Base-by-base conservation (phyloP, 208 protist genomes). In the Perkinsela sp. region DNA sequence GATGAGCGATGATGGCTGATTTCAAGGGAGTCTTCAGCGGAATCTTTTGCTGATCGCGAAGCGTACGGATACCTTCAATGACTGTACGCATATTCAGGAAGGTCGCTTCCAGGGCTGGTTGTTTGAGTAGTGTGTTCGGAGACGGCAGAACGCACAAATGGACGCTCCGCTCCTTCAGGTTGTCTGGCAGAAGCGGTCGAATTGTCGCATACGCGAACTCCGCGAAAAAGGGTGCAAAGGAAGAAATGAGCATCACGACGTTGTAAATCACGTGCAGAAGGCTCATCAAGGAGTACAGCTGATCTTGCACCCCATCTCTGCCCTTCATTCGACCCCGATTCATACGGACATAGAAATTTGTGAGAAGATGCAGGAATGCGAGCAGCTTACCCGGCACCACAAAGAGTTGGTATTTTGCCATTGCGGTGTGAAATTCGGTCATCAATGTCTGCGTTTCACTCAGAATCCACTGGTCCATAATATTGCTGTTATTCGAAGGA, bases 301-400 rank as follows among this genome's bases (percentile, higher is more conserved):
- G 74, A 72, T 94, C 91, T 31, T 88, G 77, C 32, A 68, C 77
- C 2, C 66, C 74, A 28, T 80, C 75, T 70, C 74, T 32, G 40
- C 84, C 88, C 78, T 95, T 94, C 77, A 98, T 86, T 67, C 95
- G 84, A 32, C 85, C 82, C 29, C 94, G 88, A 79, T 98, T 97
- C 75, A 97, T 90, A 68, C 95, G 87, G 28, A 99, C 90, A 72
- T 98, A 99, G 94, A 96, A 99, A 78, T 99, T 99, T 15, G 96
- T 98, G 16, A 99, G 82, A 69, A 97, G 75, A 2, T 96, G 83
- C 66, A 99, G 89, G 76, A 98, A 99, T 30, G 78, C 75, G 40
- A 99, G 74, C 15, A 99, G 82, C 48, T 84, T 82, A 2, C 97
- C 95, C 13, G 99, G 85, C 65, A 99, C 96, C 67, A 95, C 98